Conservation (phyloP, 768 basidiomycete genomes). For the Lactifluus hygrophoroides region DNA sequence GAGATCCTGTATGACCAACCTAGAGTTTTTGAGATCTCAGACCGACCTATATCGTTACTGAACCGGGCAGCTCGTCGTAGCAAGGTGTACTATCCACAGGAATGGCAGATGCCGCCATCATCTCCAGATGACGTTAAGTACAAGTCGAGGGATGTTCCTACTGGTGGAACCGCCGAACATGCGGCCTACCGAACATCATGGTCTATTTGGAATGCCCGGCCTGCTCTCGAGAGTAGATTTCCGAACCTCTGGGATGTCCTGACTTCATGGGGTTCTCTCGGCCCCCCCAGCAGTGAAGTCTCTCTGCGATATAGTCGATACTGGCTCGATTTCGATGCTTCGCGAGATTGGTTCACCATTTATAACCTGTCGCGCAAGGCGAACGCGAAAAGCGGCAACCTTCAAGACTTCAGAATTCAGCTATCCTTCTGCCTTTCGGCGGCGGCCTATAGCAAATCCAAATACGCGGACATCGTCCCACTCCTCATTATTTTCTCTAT, state of each 20-base stretch:
- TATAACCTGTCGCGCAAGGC: neutral
- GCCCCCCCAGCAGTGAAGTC: neutral
- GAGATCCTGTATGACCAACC: neutral
- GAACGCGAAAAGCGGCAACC: neutral
- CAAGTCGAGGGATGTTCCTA: neutral
- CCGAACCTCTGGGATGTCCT: neutral
- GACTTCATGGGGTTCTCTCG: neutral
- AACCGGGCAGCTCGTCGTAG: conserved; percentile 3
- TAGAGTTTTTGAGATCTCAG: neutral
- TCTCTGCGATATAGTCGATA: conserved; percentile 3
- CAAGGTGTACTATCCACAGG: neutral
- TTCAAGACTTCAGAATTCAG: neutral
- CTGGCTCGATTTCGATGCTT: neutral
- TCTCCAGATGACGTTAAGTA: neutral
- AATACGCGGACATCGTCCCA: neutral
- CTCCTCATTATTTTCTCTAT: neutral
- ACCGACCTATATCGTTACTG: neutral
- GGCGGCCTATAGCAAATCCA: neutral
- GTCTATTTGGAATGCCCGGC: neutral
- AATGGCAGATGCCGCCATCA: neutral
- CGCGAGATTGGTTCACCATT: neutral
- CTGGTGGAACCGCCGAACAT: neutral
- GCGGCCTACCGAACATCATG: neutral
- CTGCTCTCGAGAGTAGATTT: neutral
- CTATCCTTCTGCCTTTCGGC: neutral